A percentile compares a stretch with the other conserved stretches of the same genome.
These are phyloP conservation scores for Ziziphus jujuba DNA, from an alignment of 306 rosid species.

Conservation along the genomic window DNA sequence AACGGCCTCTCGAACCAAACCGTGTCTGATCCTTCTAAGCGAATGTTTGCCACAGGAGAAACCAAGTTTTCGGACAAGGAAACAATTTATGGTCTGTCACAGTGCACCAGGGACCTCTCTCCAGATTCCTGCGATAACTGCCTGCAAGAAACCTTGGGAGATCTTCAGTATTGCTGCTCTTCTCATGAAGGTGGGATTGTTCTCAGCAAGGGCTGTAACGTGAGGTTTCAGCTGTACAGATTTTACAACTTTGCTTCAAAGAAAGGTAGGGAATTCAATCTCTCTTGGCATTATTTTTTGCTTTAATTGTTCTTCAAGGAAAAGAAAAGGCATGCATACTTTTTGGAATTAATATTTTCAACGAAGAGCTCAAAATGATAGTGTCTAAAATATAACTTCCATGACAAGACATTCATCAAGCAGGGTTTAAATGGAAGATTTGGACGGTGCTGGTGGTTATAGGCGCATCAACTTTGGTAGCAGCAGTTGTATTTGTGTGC, in stretches of 20 bases:
- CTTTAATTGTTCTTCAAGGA: neutral
- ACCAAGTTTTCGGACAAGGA: conserved; percentile 8
- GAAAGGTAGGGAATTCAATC: conserved; percentile 18
- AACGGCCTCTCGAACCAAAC: conserved; percentile 23
- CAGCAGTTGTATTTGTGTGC: conserved; percentile 23
- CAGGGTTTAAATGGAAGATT: conserved; percentile 46
- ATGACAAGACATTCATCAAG: too few species aligned
- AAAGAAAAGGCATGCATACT: too few species aligned
- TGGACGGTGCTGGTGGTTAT: conserved; percentile 37
- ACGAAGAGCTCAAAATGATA: too few species aligned
- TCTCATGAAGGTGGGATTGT: conserved; percentile 34
- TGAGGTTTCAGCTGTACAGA: conserved; percentile 35
- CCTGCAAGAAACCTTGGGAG: conserved; percentile 31
- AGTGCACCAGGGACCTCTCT: conserved; percentile 55
- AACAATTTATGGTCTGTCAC: conserved; percentile 54
- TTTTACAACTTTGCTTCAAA: conserved; percentile 47
- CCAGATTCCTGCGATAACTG: conserved; percentile 30
- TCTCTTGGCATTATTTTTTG: neutral
- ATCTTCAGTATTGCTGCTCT: conserved; percentile 42
- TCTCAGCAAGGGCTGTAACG: conserved; percentile 40
- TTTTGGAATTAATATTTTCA: too few species aligned
- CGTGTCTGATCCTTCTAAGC: conserved; percentile 22
- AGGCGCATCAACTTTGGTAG: conserved; percentile 24
- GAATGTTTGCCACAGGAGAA: conserved; percentile 56
- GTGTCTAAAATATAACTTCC: too few species aligned